A percentile compares a stretch with the other conserved stretches of the same genome.
Evolutionary conservation across 768 basidiomycete genomes (phyloP).

Genomic region (Mycena filopes): DNA sequence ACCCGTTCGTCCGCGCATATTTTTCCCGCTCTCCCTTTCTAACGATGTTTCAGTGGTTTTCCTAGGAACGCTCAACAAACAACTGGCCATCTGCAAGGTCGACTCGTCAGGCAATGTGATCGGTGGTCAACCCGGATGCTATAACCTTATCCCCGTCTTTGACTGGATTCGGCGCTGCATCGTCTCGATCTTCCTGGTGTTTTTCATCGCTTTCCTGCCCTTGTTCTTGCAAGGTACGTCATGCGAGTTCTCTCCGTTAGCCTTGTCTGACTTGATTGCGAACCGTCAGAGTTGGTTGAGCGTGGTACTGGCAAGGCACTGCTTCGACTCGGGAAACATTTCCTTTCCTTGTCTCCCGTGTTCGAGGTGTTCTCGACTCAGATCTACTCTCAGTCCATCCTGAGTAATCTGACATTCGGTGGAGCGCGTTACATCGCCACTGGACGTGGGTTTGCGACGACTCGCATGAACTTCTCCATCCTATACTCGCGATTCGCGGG

Average conservation of each 20-base stretch:
- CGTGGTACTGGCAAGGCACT: conserved; percentile 95
- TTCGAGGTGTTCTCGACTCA: conserved; percentile 99
- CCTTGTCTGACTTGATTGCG: conserved; percentile 7
- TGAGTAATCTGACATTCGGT: conserved; percentile 97
- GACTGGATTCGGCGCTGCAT: conserved; percentile 99
- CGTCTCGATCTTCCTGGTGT: conserved; percentile 97
- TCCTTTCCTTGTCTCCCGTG: conserved; percentile 94
- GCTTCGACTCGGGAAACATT: conserved; percentile 95
- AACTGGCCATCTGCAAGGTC: conserved; percentile 87
- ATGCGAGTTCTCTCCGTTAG: neutral
- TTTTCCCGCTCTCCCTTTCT: conserved; percentile 17
- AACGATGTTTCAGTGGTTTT: conserved; percentile 71
- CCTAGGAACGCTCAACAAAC: conserved; percentile 96
- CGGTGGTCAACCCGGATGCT: conserved; percentile 90
- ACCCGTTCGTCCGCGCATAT: conserved; percentile 68
- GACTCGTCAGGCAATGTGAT: conserved; percentile 85
- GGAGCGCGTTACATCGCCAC: conserved; percentile 99
- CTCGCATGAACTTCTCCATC: conserved; percentile 94
- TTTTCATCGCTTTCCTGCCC: conserved; percentile 97
- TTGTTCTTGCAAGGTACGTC: conserved; percentile 91
- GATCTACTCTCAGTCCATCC: conserved; percentile 96
- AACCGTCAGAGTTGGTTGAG: conserved; percentile 85
- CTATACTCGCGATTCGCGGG: conserved; percentile 99
- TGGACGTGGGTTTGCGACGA: conserved; percentile 98
- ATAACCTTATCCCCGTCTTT: conserved; percentile 96